Base-by-base conservation (phyloP, 176 grass and related monocot species). In the Coix lacrymajobi region DNA sequence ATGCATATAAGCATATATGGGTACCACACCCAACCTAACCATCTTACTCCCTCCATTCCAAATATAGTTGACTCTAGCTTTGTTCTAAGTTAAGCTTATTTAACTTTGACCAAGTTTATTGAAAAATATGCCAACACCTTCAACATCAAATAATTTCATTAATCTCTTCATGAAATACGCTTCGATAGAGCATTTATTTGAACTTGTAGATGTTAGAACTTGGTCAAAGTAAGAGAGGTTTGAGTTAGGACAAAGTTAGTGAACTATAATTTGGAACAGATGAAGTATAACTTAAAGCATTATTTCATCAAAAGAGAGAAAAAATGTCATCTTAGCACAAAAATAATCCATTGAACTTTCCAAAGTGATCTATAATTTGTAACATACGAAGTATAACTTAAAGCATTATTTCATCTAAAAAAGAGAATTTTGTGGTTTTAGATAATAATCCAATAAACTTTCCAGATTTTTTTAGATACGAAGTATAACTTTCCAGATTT, bases 21-120 rank as follows among this genome's bases (percentile, higher is more conserved):
- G 20, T 56, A n/a, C 51, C 51, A n/a, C 33, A 72, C 22, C 17
- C 62, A 82, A 70, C 37, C 70, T 77, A 77, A 87, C 16, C 6
- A 77, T 78, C 66, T 71, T 36, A 83, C 49, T 56, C 51, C 20
- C 6, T 22, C 51, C 8, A 56, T n/a, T 49, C 46, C 16, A 49
- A 49, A 49, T 49, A 49, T 49, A 7, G 46, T 49, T 49, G 16
- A 19, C 46, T 56, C 8, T n/a, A 56, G 51, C 51, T 56, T n/a
- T 56, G 20, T 56, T 56, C 20, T 8, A 56, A n/a, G 19, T 56
- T 56, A 56, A n/a, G 19, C 51, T 56, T 8, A 56, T 56, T 56
- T n/a, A 56, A 7, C 20, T 56, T 56, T n/a, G 20, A 56, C 51
- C 51, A n/a, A 56, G 19, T 56, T 56, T n/a, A 56, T n/a, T 52